Evolutionary conservation across 2,329 filamentous ascomycete genomes (phyloP), one percentile per base, ranked within the genome.

Genomic region (Arachnomyces sp.): DNA sequence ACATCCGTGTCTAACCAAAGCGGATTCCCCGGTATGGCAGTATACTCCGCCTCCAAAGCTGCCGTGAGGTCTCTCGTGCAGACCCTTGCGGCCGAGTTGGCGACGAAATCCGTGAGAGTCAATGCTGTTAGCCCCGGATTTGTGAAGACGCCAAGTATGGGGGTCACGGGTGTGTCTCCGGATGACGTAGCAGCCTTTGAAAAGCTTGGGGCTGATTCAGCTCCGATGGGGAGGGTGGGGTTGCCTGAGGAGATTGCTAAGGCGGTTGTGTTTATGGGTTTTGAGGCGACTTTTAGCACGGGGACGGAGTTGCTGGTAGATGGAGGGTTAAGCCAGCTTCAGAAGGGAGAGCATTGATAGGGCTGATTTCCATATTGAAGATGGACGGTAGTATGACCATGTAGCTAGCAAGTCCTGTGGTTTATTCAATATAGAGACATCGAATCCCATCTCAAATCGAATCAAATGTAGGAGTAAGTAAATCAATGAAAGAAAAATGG

Each of bases 231-330:
- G 11, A 33, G 42, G 21, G 39, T 45, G 15, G 43, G 30, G 21
- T 40, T 8, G 30, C 17, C 34, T n/a, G 38, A 39, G n/a, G 45
- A 48, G 38, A 30, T 48, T 8, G 45, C 43, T 12, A 48, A 42
- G 32, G 43, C 40, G 4, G 45, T 37, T 2, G 33, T 41, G 14
- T 45, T 39, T 37, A 32, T 45, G 32, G 45, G 37, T 3, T 39
- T 48, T 34, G 45, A 48, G 14, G 45, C 45, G 4, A 48, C 45
- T n/a, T 48, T 40, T 38, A 43, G 43, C 9, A 48, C 40, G 2
- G 45, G 45, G 9, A 33, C 28, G 9, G 45, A 48, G 36, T 30
- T 45, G 31, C 28, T 48, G 45, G 30, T 41, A 5, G 43, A 45
- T 33, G 40, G 40, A 15, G 45, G 43, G 9, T 39, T 38, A 15